Evolutionary conservation across 345 rosid genomes (phyloP).

Genomic region (Jatropha curcas): DNA sequence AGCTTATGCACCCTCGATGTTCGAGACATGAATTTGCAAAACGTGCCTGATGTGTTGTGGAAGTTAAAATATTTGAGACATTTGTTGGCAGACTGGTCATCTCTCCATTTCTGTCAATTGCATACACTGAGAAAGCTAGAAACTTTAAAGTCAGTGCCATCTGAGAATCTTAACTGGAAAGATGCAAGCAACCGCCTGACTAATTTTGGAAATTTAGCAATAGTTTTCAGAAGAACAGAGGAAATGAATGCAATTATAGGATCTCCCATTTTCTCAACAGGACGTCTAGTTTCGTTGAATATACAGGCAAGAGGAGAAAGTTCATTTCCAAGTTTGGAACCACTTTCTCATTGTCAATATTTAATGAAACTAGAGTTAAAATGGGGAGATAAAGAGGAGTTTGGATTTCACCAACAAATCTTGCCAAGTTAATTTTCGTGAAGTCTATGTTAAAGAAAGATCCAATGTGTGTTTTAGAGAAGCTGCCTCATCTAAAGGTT

Average conservation of each 20-base stretch:
- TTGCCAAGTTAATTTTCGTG: neutral
- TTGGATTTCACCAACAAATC: conserved; percentile 5
- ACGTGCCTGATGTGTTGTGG: neutral
- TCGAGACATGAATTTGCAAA: neutral
- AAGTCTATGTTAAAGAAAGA: neutral
- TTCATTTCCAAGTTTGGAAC: neutral
- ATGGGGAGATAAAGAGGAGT: too few species aligned
- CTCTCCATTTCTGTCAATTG: neutral
- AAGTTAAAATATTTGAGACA: conserved; percentile 4
- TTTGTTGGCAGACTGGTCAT: neutral
- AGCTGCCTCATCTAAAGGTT: neutral
- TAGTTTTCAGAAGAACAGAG: neutral
- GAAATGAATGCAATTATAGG: neutral
- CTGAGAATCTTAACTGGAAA: neutral
- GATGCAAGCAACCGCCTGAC: neutral
- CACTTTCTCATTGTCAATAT: neutral
- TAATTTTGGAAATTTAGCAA: neutral
- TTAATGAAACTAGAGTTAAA: neutral
- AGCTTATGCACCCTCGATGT: neutral
- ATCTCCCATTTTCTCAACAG: neutral
- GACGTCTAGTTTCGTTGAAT: neutral
- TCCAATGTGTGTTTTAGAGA: neutral
- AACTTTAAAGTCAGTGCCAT: neutral
- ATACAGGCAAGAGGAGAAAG: too few species aligned
- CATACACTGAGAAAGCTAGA: neutral